These are phyloP conservation scores for Begonia fuchsioides DNA, from an alignment of 306 rosid genomes.

Conservation along the genomic window DNA sequence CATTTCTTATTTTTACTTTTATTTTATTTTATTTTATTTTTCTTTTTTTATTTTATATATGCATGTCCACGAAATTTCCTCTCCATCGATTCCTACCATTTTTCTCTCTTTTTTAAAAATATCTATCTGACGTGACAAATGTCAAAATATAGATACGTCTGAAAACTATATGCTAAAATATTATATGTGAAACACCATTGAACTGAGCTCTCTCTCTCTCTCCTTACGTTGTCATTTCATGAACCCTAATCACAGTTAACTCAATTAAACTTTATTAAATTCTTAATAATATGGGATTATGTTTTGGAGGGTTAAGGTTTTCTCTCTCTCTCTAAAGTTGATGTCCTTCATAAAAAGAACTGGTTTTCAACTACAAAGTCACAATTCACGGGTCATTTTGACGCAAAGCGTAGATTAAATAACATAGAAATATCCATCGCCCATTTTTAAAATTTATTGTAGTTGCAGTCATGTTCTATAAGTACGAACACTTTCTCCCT, in stretches of 20 bases:
- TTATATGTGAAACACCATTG: background rate
- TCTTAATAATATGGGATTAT: no score
- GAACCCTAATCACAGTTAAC: no score
- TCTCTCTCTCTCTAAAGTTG: no score
- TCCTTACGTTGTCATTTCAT: no score
- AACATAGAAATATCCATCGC: constrained; percentile 33
- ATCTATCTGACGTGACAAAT: background rate
- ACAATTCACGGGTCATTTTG: background rate
- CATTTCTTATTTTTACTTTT: background rate
- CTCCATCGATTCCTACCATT: constrained; percentile 30
- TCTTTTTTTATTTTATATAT: no score
- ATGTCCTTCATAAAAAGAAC: background rate
- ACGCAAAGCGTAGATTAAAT: background rate
- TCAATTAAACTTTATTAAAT: no score
- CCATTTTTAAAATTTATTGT: constrained; percentile 2
- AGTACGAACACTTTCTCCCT: constrained; percentile 6
- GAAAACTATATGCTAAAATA: background rate
- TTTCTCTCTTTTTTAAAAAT: background rate
- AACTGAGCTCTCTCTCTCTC: no score
- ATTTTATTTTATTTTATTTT: background rate
- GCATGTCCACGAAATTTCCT: constrained; percentile 39
- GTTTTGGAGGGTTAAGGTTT: no score
- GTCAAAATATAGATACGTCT: background rate
- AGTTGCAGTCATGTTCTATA: background rate
- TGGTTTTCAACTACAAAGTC: background rate